phyloP scores from a whole-genome alignment of 805 yeast genomes.

The Tetrapisispora phaffii region DNA sequence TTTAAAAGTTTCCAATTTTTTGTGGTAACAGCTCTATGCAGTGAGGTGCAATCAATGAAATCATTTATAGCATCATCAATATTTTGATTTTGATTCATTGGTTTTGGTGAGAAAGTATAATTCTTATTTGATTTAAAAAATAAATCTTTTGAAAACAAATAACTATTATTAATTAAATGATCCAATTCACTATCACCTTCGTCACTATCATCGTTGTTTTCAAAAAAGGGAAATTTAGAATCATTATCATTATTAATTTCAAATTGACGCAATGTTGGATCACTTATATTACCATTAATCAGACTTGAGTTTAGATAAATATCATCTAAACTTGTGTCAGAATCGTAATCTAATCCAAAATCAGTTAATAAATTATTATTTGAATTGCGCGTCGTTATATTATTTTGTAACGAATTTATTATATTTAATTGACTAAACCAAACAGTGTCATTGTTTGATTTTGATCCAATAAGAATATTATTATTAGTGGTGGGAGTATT shows the following conservation, averaged over 20 bases:
- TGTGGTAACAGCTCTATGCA: neutral
- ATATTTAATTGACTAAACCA: slow-evolving; percentile 2
- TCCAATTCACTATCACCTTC: slow-evolving; percentile 1
- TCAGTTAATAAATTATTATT: neutral
- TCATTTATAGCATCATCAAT: neutral
- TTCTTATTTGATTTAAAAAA: neutral
- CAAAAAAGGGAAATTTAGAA: neutral
- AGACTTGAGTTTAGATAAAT: neutral
- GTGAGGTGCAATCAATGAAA: neutral
- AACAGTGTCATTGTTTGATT: slow-evolving; percentile 3
- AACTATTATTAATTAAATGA: slow-evolving; percentile 1
- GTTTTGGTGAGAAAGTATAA: neutral
- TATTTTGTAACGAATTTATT: slow-evolving; percentile 2
- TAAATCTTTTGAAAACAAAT: slow-evolving; percentile 1
- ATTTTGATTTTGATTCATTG: neutral
- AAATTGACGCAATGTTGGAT: neutral
- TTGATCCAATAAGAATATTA: neutral
- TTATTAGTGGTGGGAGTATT: neutral
- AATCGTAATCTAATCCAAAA: slow-evolving; percentile 15
- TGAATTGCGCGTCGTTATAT: slow-evolving; percentile 1
- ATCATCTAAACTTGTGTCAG: slow-evolving; percentile 13
- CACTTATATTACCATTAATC: neutral
- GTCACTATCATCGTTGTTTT: slow-evolving; percentile 1
- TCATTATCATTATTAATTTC: neutral
- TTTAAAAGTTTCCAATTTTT: slow-evolving; percentile 1